A percentile compares a stretch with the other conserved stretches of the same genome.
These are phyloP conservation scores for Pseudocercospora crystallina DNA, from an alignment of 2,329 filamentous ascomycete genomes.

Conservation along the genomic window DNA sequence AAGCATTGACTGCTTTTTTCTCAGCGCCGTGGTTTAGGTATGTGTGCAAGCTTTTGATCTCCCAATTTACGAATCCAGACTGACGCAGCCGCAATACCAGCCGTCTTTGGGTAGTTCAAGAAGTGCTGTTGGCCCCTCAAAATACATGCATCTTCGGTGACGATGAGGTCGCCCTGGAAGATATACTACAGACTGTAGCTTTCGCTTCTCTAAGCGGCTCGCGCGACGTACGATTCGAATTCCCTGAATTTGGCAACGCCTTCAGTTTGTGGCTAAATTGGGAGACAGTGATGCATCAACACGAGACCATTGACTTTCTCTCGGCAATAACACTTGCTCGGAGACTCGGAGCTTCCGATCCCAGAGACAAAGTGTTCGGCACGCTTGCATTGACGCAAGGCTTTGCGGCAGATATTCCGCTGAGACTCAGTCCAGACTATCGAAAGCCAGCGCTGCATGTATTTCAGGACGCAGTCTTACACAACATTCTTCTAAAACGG, in stretches of 20 bases:
- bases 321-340: neutral
- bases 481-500: too few species aligned
- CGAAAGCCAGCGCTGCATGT: neutral
- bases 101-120: neutral
- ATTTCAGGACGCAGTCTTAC: neutral
- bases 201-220: too few species aligned
- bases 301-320: too few species aligned
- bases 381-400: neutral
- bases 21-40: neutral
- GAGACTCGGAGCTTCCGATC: neutral
- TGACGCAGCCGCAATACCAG: neutral
- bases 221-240: too few species aligned
- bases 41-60: neutral
- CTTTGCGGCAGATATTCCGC: neutral
- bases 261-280: too few species aligned
- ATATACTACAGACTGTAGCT: too few species aligned
- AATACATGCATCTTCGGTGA: neutral
- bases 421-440: neutral
- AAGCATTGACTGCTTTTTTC: neutral
- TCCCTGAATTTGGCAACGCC: too few species aligned
- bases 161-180: neutral
- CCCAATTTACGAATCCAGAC: neutral
- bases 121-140: neutral
- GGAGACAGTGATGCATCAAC: too few species aligned
- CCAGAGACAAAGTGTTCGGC: neutral